Percentiles rank a stretch among this genome's conserved stretches.
Evolutionary conservation across 768 basidiomycete species (phyloP).

Genomic region (Scleroderma citrinum): DNA sequence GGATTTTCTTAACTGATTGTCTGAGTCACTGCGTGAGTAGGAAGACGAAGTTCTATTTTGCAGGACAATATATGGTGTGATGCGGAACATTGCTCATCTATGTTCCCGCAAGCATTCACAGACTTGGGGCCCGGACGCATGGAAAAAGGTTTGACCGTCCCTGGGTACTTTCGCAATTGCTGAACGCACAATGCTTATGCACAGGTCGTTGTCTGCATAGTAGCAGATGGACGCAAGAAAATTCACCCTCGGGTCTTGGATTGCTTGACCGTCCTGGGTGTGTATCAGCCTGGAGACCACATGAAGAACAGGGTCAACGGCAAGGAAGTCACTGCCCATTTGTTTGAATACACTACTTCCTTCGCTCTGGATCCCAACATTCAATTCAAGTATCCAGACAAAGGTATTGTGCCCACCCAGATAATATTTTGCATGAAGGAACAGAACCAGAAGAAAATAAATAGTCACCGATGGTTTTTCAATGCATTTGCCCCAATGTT

Average conservation of each 20-base stretch:
- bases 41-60: conserved; percentile 90
- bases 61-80: conserved; percentile 91
- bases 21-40: conserved; percentile 30
- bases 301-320: conserved; percentile 65
- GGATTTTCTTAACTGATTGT: not conserved
- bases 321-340: conserved; percentile 62
- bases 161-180: not conserved
- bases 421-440: conserved; percentile 90
- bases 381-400: conserved; percentile 85
- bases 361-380: conserved; percentile 75
- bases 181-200: not conserved
- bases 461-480: conserved; percentile 96
- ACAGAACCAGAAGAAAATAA: conserved; percentile 96
- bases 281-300: conserved; percentile 71
- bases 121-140: conserved; percentile 94
- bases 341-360: conserved; percentile 85
- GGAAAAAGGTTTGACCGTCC: conserved; percentile 73
- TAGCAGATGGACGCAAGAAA: conserved; percentile 82
- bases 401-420: conserved; percentile 92
- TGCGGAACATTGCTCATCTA: conserved; percentile 78
- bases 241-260: conserved; percentile 81
- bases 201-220: conserved; percentile 87
- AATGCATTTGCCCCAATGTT: conserved; percentile 85
- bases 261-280: conserved; percentile 86
- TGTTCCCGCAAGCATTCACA: conserved; percentile 85